phyloP scores from a whole-genome alignment of 805 yeast genomes.

The Wickerhamomyces strasburgensis region DNA sequence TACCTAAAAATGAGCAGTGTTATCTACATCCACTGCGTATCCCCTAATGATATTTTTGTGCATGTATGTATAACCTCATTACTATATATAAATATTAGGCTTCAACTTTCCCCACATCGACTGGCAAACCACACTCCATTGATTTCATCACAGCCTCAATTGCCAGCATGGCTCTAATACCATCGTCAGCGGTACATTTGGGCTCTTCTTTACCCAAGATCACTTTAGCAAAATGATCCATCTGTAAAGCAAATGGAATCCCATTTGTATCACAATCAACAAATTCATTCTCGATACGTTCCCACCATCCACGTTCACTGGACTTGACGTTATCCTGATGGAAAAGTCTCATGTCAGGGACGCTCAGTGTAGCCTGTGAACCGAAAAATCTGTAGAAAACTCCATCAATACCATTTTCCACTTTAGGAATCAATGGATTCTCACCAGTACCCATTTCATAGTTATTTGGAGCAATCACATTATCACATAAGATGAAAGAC shows the following conservation, averaged over 20 bases:
- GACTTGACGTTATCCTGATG: constrained; percentile 10
- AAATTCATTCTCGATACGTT: constrained; percentile 4
- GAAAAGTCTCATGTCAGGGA: constrained; percentile 17
- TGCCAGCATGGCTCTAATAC: constrained; percentile 14
- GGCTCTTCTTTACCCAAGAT: constrained; percentile 10
- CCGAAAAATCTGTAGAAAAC: constrained; percentile 19
- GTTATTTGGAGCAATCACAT: constrained; percentile 17
- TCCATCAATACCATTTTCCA: constrained; percentile 12
- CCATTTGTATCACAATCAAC: constrained; percentile 6
- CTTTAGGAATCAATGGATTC: constrained; percentile 17
- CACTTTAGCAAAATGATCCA: constrained; percentile 14
- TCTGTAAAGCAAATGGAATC: constrained; percentile 15
- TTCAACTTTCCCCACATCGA: constrained; percentile 1
- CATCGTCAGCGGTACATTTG: constrained; percentile 14
- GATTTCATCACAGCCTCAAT: constrained; percentile 14
- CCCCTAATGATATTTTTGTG: not conserved
- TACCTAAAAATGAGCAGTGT: not conserved
- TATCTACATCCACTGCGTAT: too few species aligned
- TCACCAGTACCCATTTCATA: constrained; percentile 22
- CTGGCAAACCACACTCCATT: constrained; percentile 9
- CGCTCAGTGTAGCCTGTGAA: constrained; percentile 14
- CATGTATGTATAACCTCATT: not conserved
- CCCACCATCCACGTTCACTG: constrained; percentile 14
- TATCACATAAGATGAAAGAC: constrained; percentile 16
- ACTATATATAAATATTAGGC: not conserved